A percentile compares a stretch with the other conserved stretches of the same genome.
Conservation (phyloP, 164 flowering plant species). For the Piper longum region DNA sequence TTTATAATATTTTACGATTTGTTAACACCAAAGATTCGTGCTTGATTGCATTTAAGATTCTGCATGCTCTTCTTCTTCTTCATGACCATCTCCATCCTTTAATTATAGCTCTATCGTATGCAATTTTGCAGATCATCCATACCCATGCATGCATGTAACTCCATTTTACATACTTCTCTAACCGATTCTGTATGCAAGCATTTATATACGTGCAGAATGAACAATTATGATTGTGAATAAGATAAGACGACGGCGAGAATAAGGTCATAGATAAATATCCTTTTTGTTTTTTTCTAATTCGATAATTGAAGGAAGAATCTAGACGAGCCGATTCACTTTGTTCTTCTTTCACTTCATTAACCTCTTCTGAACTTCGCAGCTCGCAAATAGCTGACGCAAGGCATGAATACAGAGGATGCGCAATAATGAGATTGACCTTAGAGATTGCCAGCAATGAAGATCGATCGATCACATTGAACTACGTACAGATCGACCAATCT, state of each 20-base stretch:
- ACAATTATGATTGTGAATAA: background rate
- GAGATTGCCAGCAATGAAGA: background rate
- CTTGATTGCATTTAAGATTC: too few species aligned
- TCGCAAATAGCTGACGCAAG: background rate
- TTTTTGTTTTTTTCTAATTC: too few species aligned
- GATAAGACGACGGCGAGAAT: slow-evolving; percentile 1
- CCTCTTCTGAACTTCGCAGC: background rate
- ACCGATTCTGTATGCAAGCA: background rate
- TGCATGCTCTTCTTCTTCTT: too few species aligned
- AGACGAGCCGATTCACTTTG: background rate
- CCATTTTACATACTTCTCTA: background rate
- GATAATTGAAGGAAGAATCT: background rate
- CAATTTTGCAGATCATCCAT: too few species aligned
- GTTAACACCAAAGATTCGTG: too few species aligned
- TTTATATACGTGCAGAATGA: slow-evolving; percentile 1
- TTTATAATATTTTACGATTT: too few species aligned
- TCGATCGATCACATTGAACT: background rate
- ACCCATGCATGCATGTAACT: background rate
- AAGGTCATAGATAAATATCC: background rate
- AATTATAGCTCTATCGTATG: too few species aligned
- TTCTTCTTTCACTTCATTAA: background rate
- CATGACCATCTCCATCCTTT: too few species aligned
- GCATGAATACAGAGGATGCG: background rate
- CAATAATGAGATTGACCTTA: background rate
- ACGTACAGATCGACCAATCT: background rate